Evolutionary conservation across 2,329 filamentous ascomycete species (phyloP), one percentile per base, ranked within the genome.

Genomic region (Apiospora saccharicola): DNA sequence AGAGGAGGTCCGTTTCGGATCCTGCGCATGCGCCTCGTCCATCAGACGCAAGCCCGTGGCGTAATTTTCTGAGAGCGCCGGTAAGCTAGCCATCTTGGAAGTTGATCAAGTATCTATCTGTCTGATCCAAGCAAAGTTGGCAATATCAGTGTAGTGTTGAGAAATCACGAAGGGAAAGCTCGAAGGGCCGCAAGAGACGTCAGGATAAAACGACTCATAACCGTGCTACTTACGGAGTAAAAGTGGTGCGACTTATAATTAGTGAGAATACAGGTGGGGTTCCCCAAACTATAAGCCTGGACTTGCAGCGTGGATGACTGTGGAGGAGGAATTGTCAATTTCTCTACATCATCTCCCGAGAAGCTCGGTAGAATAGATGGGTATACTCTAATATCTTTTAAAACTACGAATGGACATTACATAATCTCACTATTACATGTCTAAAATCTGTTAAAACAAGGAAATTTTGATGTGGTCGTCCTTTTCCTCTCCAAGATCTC

Each of bases 21-120:
- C 93, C 75, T 88, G 82, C 71, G 89, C 83, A 82, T 94, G 93
- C 0, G 92, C 94, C 71, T 88, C 87, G 83, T 96, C 94, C 78
- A 97, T 95, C 75, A 90, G 86, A 49, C 85, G 80, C 53, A 95
- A 84, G 37, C 92, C 93, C 70, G 82, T 81, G 57, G 80, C 80
- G 72, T 85, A 89, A 74, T 83, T 82, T 12, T 77, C 74, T 1
- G 83, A 78, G 41, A 87, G 69, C 10, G 46, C 41, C 44, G 44
- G 43, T 12, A 73, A 49, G 22, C 68, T 30, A 12, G 34, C n/a
- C 57, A 64, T 64, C 34, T 64, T 41, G 57, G 16, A 34, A 19
- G 10, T 64, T 10, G 34, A 14, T 64, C 26, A 30, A 30, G 7
- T 61, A 2, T 64, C 13, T 61, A 2, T 64, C 13, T 41, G 14